phyloP scores from a whole-genome alignment of 441 rosid species.

The Brassica balearica region DNA sequence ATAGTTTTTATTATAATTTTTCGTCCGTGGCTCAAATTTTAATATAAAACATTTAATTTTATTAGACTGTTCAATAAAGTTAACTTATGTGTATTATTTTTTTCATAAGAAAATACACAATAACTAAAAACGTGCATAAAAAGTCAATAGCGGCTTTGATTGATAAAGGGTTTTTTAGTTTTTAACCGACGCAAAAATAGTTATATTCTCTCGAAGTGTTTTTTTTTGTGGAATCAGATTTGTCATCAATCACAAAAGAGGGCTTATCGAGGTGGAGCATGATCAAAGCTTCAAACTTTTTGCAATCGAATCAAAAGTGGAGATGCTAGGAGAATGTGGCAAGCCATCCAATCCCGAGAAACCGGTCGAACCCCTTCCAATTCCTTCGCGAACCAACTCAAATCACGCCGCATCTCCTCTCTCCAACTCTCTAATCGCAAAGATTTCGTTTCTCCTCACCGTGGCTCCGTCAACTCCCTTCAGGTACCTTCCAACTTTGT shows the following conservation, averaged over 20 bases:
- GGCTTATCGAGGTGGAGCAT: not conserved
- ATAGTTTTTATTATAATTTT: too few species aligned
- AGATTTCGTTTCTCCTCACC: constrained; percentile 83
- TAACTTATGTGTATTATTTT: too few species aligned
- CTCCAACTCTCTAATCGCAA: constrained; percentile 81
- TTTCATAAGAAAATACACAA: not conserved
- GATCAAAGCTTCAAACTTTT: constrained; percentile 1
- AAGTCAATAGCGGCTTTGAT: not conserved
- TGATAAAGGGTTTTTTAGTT: not conserved
- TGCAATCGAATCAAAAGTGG: constrained; percentile 19
- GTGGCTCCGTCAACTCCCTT: constrained; percentile 86
- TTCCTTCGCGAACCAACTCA: constrained; percentile 66
- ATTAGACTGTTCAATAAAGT: not conserved
- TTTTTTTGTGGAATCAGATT: not conserved
- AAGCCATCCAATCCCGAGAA: constrained; percentile 83
- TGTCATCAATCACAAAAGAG: not conserved
- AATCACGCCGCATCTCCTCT: constrained; percentile 59
- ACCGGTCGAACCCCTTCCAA: constrained; percentile 66
- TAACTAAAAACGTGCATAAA: not conserved
- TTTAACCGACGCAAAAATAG: not conserved
- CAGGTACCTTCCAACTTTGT: constrained; percentile 53
- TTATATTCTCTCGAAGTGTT: not conserved
- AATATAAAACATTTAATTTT: not conserved
- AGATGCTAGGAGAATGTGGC: constrained; percentile 97
- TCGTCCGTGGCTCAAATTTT: too few species aligned